Conservation (phyloP, 176 grass and related monocot species). For the Lolium perenne region DNA sequence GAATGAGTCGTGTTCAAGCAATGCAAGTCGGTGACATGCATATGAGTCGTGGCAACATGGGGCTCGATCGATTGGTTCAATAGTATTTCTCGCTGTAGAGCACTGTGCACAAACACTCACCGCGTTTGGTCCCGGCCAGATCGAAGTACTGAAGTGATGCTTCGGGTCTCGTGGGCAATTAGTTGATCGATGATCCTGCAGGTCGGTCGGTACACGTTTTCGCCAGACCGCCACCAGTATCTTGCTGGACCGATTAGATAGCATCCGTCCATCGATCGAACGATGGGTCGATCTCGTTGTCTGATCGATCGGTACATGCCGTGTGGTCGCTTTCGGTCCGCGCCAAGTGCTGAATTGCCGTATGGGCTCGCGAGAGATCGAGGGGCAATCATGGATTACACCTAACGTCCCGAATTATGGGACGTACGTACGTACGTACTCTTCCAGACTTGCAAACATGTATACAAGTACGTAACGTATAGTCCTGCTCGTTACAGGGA, state of each 20-base stretch:
- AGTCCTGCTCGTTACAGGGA: constrained; percentile 5
- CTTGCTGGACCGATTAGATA: constrained; percentile 15
- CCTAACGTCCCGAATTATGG: constrained; percentile 29
- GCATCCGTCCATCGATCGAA: background rate
- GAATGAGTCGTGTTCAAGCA: background rate
- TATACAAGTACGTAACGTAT: background rate
- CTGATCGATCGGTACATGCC: background rate
- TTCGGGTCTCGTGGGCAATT: background rate
- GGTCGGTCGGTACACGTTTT: background rate
- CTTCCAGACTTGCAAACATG: background rate
- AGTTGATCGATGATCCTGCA: background rate
- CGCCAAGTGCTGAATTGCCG: background rate
- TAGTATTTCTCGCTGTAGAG: background rate
- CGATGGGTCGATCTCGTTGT: background rate
- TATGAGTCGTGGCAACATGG: background rate
- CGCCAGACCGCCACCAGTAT: background rate
- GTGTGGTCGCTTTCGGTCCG: constrained; percentile 42
- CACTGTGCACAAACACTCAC: background rate
- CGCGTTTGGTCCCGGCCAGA: constrained; percentile 9
- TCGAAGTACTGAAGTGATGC: constrained; percentile 19
- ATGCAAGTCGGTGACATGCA: background rate
- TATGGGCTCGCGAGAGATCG: background rate
- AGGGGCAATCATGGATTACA: background rate
- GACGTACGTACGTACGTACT: background rate
- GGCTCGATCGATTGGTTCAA: background rate